Percentiles rank a stretch among this genome's conserved stretches.
Conservation (phyloP, 805 yeast species). For the Zygosaccharomyces rouxii region DNA sequence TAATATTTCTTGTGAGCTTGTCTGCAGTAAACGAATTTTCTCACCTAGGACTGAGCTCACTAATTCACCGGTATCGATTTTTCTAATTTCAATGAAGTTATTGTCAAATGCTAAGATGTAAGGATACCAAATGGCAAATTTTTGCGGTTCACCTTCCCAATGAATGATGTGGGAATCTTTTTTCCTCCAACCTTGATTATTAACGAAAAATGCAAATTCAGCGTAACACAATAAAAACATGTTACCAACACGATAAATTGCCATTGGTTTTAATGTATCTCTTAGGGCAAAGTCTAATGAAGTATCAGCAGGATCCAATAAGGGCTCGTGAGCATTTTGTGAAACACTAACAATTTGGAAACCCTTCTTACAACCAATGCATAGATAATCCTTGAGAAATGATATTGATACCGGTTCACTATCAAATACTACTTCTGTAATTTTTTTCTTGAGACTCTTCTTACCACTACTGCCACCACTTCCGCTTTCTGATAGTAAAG, state of each 20-base stretch:
- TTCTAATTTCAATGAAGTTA: slow-evolving; percentile 85
- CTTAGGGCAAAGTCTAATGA: slow-evolving; percentile 80
- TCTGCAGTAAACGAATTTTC: slow-evolving; percentile 81
- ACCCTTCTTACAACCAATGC: slow-evolving; percentile 95
- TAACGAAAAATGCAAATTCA: slow-evolving; percentile 91
- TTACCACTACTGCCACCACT: slow-evolving; percentile 48
- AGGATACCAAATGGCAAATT: slow-evolving; percentile 91
- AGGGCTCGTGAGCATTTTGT: slow-evolving; percentile 78
- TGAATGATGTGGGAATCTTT: slow-evolving; percentile 88
- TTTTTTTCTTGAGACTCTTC: slow-evolving; percentile 63
- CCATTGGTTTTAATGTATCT: slow-evolving; percentile 80
- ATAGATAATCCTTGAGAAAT: slow-evolving; percentile 78
- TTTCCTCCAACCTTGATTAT: slow-evolving; percentile 94
- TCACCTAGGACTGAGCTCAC: slow-evolving; percentile 89
- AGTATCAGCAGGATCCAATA: slow-evolving; percentile 97
- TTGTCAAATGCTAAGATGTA: slow-evolving; percentile 87
- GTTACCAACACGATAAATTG: slow-evolving; percentile 83
- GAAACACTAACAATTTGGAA: slow-evolving; percentile 89
- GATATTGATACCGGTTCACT: slow-evolving; percentile 92
- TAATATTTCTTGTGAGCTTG: slow-evolving; percentile 86
- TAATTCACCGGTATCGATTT: slow-evolving; percentile 81
- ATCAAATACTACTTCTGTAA: slow-evolving; percentile 71
- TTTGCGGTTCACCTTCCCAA: slow-evolving; percentile 96
- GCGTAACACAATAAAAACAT: slow-evolving; percentile 86
- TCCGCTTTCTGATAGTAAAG: slow-evolving; percentile 38